A percentile compares a stretch with the other conserved stretches of the same genome.
phyloP scores from a whole-genome alignment of 2,329 filamentous ascomycete species.

The Sclerotinia trifoliorum region DNA sequence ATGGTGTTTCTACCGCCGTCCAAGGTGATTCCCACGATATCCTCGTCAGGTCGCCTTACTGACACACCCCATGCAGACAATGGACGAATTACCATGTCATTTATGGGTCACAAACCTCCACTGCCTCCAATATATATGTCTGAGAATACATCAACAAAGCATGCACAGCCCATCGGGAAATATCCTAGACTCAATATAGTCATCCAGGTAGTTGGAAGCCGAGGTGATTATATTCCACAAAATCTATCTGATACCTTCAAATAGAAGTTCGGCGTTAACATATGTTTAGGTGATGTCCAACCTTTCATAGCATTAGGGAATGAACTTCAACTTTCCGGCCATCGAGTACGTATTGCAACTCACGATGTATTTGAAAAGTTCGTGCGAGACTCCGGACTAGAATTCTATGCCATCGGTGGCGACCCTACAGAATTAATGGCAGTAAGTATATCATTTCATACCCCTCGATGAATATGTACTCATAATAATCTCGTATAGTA shows the following conservation, averaged over 20 bases:
- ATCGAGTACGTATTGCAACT: conserved; percentile 73
- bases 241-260: not conserved
- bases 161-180: not conserved
- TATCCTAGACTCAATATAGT: conserved; percentile 63
- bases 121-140: conserved; percentile 23
- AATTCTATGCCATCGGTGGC: conserved; percentile 78
- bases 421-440: conserved; percentile 52
- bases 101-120: conserved; percentile 21
- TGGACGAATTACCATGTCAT: conserved; percentile 32
- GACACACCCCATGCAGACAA: conserved; percentile 18
- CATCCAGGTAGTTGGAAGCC: conserved; percentile 78
- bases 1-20: not conserved
- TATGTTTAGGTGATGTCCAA: conserved; percentile 58
- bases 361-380: conserved; percentile 75
- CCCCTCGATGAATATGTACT: too few relatives aligned
- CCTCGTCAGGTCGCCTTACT: not conserved
- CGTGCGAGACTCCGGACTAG: conserved; percentile 66
- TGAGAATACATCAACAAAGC: not conserved
- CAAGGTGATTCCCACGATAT: not conserved
- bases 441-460: not conserved
- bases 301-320: conserved; percentile 74
- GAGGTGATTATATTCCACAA: conserved; percentile 46
- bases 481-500: not conserved
- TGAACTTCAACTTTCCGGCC: conserved; percentile 63
- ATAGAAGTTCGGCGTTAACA: not conserved